These are phyloP conservation scores for Betula pendula DNA, from an alignment of 306 rosid genomes.

Conservation along the genomic window DNA sequence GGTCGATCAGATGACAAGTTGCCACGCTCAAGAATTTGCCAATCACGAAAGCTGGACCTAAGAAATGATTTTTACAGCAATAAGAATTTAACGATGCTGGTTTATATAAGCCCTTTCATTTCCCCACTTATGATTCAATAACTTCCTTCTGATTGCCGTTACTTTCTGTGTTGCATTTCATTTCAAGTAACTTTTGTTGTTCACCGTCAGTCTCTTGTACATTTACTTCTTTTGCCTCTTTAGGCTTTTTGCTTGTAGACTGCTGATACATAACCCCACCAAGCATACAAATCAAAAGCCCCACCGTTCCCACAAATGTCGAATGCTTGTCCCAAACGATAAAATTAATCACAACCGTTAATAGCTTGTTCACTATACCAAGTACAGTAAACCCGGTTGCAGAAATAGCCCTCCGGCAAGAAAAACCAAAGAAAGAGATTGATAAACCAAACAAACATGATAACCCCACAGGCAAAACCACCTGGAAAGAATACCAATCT, in stretches of 20 bases:
- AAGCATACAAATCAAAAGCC: slow-evolving; percentile 73
- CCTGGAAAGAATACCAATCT: slow-evolving; percentile 66
- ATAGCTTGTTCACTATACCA: slow-evolving; percentile 82
- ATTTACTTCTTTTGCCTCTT: slow-evolving; percentile 43
- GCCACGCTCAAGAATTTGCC: not conserved
- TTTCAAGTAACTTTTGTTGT: slow-evolving; percentile 56
- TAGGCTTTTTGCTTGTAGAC: slow-evolving; percentile 64
- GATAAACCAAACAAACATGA: slow-evolving; percentile 75
- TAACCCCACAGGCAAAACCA: slow-evolving; percentile 66
- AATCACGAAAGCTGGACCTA: not conserved
- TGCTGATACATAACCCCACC: slow-evolving; percentile 82
- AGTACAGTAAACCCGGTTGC: slow-evolving; percentile 87
- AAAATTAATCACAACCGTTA: slow-evolving; percentile 74
- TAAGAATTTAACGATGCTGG: not conserved
- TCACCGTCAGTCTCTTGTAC: slow-evolving; percentile 51
- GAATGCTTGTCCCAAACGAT: slow-evolving; percentile 86
- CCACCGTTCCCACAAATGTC: slow-evolving; percentile 70
- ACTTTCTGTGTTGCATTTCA: slow-evolving; percentile 42
- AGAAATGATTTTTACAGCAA: not conserved
- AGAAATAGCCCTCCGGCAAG: slow-evolving; percentile 81
- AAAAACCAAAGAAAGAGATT: slow-evolving; percentile 86
- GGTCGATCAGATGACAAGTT: not conserved
- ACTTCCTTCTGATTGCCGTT: slow-evolving; percentile 30
- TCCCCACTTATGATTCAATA: slow-evolving; percentile 38
- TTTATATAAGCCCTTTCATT: slow-evolving; percentile 19